These are phyloP conservation scores for Sugiyamaella boreocaroliniensis DNA, from an alignment of 805 yeast species.

Conservation along the genomic window DNA sequence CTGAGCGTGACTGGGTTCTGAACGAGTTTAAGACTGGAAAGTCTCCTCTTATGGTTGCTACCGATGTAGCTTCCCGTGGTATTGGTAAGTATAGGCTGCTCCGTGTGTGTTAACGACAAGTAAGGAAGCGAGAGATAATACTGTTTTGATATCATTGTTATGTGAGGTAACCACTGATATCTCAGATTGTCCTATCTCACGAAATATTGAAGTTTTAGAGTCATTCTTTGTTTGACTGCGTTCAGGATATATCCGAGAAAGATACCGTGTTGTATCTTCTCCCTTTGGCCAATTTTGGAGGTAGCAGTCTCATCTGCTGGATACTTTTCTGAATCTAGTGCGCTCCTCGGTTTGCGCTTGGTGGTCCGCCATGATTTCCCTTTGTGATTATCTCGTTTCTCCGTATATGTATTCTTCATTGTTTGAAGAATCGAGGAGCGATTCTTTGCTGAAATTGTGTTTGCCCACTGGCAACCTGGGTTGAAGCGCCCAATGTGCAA, in stretches of 20 bases:
- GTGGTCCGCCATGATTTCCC: not conserved
- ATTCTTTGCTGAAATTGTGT: not conserved
- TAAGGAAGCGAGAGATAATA: not conserved
- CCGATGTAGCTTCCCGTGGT: slow-evolving; percentile 99
- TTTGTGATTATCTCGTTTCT: not conserved
- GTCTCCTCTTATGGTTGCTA: slow-evolving; percentile 96
- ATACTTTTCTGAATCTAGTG: not conserved
- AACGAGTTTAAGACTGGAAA: slow-evolving; percentile 86
- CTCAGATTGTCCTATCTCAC: not conserved
- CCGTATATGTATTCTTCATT: not conserved
- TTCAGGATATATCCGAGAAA: not conserved
- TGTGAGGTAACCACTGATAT: not conserved
- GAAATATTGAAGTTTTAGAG: not conserved
- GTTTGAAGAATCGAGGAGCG: not conserved
- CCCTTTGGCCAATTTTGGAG: not conserved
- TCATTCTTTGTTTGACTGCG: not conserved
- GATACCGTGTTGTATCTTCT: not conserved
- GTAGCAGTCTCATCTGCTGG: not conserved
- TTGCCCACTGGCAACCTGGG: not conserved
- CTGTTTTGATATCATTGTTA: not conserved
- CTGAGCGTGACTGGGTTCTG: slow-evolving; percentile 98
- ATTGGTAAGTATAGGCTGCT: slow-evolving; percentile 67
- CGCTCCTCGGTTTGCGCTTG: not conserved
- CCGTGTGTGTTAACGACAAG: not conserved
- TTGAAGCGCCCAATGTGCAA: not conserved